Base-by-base conservation (phyloP, 1,139 yeast species). In the Suhomyces coccinellae region DNA sequence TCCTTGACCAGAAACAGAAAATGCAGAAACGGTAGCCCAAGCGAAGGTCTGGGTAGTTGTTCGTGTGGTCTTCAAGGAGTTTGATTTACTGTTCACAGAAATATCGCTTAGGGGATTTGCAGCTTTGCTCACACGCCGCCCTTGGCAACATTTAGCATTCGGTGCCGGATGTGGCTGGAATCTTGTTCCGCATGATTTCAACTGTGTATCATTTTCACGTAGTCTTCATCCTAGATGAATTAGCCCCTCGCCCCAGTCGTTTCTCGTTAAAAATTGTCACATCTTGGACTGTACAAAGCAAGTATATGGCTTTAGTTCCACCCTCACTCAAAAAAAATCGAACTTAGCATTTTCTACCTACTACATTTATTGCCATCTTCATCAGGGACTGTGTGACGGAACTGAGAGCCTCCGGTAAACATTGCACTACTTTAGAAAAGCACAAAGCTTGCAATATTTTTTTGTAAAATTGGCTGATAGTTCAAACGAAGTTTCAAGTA, bases 391-490 rank as follows among this genome's bases (percentile, higher is more conserved):
- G 26, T 12, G 14, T 34, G n/a, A 9, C 12, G 28, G 17, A 11
- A 34, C 29, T 6, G 4, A 13, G 10, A 7, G 20, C 15, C 29
- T 4, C n/a, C 29, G 13, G 29, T 20, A 22, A n/a, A 11, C 36
- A 24, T 34, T 20, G 29, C 36, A 13, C 36, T 27, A 34, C 36
- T n/a, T 34, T 14, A 24, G 30, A 22, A 12, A 33, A 34, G 17
- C 28, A 22, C 20, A 34, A 34, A 26, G 26, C 29, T 20, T 20
- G 26, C 26, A 13, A 22, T 29, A 28, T 29, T 36, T 36, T 36
- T 36, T 36, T 20, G 26, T 13, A 13, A 27, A 17, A 36, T 36
- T 32, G 30, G 32, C 39, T 29, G 33, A 34, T 34, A 34, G 36
- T 34, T n/a, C 15, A 33, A 33, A 34, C 12, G 28, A 24, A n/a